Conservation (phyloP, 31 red algal species). For the Asparagopsis taxiformis region DNA sequence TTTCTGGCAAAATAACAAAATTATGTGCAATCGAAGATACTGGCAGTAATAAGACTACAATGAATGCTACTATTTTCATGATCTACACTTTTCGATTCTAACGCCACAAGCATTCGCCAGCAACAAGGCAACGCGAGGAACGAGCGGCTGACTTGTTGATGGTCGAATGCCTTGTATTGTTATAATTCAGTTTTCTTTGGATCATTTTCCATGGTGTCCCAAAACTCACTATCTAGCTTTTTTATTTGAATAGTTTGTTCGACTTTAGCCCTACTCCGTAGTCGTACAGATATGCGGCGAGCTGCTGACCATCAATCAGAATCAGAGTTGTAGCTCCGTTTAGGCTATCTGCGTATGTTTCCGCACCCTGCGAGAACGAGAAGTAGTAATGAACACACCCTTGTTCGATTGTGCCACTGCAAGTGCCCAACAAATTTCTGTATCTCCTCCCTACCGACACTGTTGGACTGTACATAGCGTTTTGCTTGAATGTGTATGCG, state of each 20-base stretch:
- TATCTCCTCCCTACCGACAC: background rate
- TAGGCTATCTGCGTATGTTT: background rate
- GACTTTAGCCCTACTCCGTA: background rate
- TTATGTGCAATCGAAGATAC: too few relatives aligned
- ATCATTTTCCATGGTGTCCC: too few relatives aligned
- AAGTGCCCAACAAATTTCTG: conserved; percentile 9
- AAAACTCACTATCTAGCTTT: background rate
- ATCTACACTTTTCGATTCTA: too few relatives aligned
- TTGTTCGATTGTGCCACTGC: conserved; percentile 1
- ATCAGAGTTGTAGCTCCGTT: background rate
- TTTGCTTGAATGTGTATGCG: conserved; percentile 4
- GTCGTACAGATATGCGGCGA: background rate
- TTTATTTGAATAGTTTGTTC: conserved; percentile 1
- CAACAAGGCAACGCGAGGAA: too few relatives aligned
- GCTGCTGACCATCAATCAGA: conserved; percentile 2
- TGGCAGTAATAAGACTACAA: too few relatives aligned
- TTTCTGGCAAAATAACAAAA: too few relatives aligned
- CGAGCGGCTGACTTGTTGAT: too few relatives aligned
- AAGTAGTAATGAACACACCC: conserved; percentile 14
- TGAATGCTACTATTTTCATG: too few relatives aligned
- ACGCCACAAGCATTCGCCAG: too few relatives aligned
- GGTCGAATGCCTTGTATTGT: too few relatives aligned
- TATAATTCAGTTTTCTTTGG: too few relatives aligned
- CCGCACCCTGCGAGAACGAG: background rate
- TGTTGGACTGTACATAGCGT: background rate